Conservation (phyloP, 768 basidiomycete species). For the Auriscalpium orientale region DNA sequence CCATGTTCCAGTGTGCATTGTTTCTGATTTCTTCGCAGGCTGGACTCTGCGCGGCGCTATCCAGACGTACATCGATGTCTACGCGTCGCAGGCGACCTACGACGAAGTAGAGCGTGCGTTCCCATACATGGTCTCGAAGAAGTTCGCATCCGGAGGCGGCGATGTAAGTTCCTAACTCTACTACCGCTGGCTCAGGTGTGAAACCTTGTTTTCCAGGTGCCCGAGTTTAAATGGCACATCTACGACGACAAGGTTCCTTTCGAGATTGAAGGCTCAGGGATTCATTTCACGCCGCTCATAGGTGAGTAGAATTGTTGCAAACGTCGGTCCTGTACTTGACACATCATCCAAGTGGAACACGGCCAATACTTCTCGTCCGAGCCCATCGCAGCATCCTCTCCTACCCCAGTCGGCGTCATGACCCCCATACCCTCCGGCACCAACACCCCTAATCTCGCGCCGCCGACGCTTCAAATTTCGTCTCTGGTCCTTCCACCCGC, state of each 20-base stretch:
- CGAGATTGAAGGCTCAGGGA: slow-evolving; percentile 56
- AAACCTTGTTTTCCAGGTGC: slow-evolving; percentile 42
- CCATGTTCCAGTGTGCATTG: not conserved
- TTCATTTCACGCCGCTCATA: slow-evolving; percentile 56
- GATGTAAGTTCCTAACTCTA: slow-evolving; percentile 39
- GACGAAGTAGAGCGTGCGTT: slow-evolving; percentile 60
- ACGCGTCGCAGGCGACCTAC: slow-evolving; percentile 60
- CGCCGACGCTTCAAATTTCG: slow-evolving; percentile 21
- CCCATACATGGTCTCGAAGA: slow-evolving; percentile 74
- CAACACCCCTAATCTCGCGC: slow-evolving; percentile 31
- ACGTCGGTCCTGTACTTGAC: not conserved
- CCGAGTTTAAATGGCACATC: slow-evolving; percentile 78
- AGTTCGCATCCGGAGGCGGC: slow-evolving; percentile 73
- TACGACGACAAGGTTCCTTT: slow-evolving; percentile 64
- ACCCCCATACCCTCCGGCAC: not conserved
- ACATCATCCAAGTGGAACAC: slow-evolving; percentile 46
- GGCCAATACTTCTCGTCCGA: slow-evolving; percentile 51
- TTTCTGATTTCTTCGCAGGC: slow-evolving; percentile 29
- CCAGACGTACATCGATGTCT: slow-evolving; percentile 69
- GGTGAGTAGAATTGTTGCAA: slow-evolving; percentile 32
- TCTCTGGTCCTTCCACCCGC: slow-evolving; percentile 1
- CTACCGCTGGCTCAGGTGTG: not conserved
- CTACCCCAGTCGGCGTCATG: slow-evolving; percentile 17
- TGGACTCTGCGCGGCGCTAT: slow-evolving; percentile 67
- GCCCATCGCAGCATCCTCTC: slow-evolving; percentile 15